A percentile compares a stretch with the other conserved stretches of the same genome.
phyloP scores from a whole-genome alignment of 1,139 yeast genomes.

The Suhomyces taliae region DNA sequence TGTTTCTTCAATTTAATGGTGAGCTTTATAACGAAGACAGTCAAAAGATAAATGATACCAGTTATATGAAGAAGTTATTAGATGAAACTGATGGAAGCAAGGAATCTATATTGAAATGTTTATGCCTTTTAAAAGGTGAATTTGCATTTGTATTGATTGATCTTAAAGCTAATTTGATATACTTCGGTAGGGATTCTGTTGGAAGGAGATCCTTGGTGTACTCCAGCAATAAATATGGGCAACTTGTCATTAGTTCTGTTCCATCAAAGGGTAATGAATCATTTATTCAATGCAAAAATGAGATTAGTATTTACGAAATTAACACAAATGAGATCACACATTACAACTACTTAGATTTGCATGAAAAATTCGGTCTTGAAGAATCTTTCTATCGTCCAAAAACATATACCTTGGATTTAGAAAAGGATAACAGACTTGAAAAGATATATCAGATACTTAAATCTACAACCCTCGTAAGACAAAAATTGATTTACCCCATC shows the following conservation, averaged over 20 bases:
- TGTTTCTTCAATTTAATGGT: constrained; percentile 73
- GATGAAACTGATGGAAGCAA: constrained; percentile 14
- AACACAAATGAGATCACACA: constrained; percentile 14
- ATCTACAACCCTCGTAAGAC: constrained; percentile 50
- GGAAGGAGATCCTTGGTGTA: constrained; percentile 80
- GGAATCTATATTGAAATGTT: constrained; percentile 33
- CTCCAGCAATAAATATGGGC: constrained; percentile 22
- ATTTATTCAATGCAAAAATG: constrained; percentile 54
- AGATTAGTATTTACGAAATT: constrained; percentile 45
- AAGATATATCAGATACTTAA: constrained; percentile 28
- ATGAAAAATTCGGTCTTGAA: neutral
- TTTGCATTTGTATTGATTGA: constrained; percentile 67
- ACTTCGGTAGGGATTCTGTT: constrained; percentile 80
- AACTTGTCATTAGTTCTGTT: constrained; percentile 49
- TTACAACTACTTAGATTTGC: constrained; percentile 5
- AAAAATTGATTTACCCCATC: constrained; percentile 59
- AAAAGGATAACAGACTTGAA: constrained; percentile 1
- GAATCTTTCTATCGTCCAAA: constrained; percentile 1
- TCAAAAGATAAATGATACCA: constrained; percentile 35
- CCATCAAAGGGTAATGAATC: constrained; percentile 22
- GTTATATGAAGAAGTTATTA: constrained; percentile 21
- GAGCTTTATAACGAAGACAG: constrained; percentile 72
- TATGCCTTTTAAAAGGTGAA: constrained; percentile 66
- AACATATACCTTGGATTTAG: neutral
- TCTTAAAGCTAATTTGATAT: constrained; percentile 34